These are phyloP conservation scores for Cyclotella distinguenda DNA, from an alignment of 108 stramenopile species.

Conservation along the genomic window DNA sequence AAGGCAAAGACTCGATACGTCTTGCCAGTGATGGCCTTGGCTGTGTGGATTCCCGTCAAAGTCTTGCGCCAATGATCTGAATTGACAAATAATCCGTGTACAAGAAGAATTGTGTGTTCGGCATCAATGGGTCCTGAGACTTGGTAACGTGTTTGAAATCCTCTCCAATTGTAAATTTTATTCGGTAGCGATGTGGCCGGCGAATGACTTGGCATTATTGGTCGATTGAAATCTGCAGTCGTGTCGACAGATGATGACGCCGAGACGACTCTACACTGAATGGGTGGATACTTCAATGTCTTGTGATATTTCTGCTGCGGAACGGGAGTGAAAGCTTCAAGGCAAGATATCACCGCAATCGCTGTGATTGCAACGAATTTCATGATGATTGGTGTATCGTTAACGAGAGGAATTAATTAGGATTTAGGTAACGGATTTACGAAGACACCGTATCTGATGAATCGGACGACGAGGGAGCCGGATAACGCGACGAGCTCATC, in stretches of 20 bases:
- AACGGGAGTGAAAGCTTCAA: too few species aligned
- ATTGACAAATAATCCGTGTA: conserved; percentile 86
- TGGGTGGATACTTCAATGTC: too few species aligned
- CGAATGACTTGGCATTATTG: conserved; percentile 36
- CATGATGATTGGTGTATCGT: too few species aligned
- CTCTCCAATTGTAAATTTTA: conserved; percentile 69
- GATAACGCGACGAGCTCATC: too few species aligned
- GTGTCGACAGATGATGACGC: not conserved
- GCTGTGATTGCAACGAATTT: not conserved
- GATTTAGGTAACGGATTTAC: too few species aligned
- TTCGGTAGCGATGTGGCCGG: conserved; percentile 74
- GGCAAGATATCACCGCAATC: too few species aligned
- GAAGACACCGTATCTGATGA: too few species aligned
- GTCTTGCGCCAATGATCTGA: conserved; percentile 84
- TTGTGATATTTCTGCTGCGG: too few species aligned
- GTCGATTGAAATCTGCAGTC: not conserved
- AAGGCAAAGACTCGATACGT: conserved; percentile 79
- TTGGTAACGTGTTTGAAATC: conserved; percentile 72
- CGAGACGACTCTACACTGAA: not conserved
- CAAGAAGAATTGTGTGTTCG: conserved; percentile 48
- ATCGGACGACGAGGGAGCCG: too few species aligned
- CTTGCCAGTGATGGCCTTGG: conserved; percentile 19
- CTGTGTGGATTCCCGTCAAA: conserved; percentile 44
- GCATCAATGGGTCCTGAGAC: conserved; percentile 59
- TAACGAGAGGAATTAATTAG: too few species aligned